phyloP scores from a whole-genome alignment of 1,139 yeast genomes.

The Yamadazyma songkhlaensis region DNA sequence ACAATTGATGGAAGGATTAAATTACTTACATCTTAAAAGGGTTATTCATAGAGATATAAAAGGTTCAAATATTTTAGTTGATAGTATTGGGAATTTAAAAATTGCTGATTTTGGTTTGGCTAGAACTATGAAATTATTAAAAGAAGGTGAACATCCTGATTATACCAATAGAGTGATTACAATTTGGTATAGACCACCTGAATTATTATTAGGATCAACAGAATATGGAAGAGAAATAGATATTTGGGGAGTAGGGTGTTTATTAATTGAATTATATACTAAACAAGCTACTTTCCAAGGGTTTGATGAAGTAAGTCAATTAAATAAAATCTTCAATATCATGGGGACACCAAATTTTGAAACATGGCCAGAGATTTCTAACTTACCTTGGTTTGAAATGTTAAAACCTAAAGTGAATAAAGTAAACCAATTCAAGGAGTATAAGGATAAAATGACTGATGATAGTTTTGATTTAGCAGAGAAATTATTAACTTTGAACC shows the following conservation, averaged over 20 bases:
- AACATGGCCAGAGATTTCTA: conserved; percentile 76
- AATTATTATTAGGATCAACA: conserved; percentile 83
- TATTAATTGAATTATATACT: conserved; percentile 76
- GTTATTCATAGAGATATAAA: conserved; percentile 92
- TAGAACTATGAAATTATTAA: conserved; percentile 63
- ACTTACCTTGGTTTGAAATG: conserved; percentile 91
- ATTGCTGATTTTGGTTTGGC: conserved; percentile 96
- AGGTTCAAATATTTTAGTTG: conserved; percentile 84
- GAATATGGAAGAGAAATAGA: conserved; percentile 89
- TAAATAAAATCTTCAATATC: conserved; percentile 68
- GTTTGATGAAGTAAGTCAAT: conserved; percentile 80
- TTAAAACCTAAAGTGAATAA: conserved; percentile 58
- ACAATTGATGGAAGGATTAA: conserved; percentile 78
- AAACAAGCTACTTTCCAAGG: conserved; percentile 83
- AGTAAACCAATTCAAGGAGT: conserved; percentile 48
- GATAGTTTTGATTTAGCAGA: conserved; percentile 65
- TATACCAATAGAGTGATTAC: conserved; percentile 95
- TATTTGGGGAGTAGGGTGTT: conserved; percentile 96
- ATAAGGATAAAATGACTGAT: conserved; percentile 44
- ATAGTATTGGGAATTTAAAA: conserved; percentile 68
- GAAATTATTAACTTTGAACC: conserved; percentile 65
- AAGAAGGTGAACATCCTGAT: conserved; percentile 55
- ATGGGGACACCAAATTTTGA: conserved; percentile 83
- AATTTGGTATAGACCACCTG: conserved; percentile 97
- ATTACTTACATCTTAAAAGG: conserved; percentile 74